Conservation (phyloP, 805 yeast genomes). For the Wickerhamiella parazyma region DNA sequence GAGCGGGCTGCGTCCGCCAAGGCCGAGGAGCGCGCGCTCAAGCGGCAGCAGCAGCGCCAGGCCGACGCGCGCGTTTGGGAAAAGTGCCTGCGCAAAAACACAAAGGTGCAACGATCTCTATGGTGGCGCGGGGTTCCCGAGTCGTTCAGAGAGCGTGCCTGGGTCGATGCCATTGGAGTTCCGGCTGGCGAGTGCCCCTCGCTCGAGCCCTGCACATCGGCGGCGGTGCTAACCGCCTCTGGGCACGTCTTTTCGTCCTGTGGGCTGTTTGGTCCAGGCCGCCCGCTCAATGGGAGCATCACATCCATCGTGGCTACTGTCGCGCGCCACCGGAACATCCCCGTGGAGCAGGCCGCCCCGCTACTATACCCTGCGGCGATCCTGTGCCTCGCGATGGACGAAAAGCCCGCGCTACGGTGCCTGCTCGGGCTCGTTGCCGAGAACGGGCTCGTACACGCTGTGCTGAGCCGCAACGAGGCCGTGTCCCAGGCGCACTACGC, state of each 20-base stretch:
- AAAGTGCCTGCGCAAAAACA: conserved; percentile 23
- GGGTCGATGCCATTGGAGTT: conserved; percentile 28
- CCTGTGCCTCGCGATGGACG: conserved; percentile 28
- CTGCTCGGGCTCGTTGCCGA: conserved; percentile 29
- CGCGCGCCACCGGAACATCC: conserved; percentile 25
- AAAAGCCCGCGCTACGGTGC: conserved; percentile 30
- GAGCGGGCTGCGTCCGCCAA: conserved; percentile 27
- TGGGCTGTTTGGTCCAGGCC: conserved; percentile 26
- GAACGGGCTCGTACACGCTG: conserved; percentile 25
- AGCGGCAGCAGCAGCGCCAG: conserved; percentile 15
- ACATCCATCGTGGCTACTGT: conserved; percentile 24
- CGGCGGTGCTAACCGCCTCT: conserved; percentile 18
- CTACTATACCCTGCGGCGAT: conserved; percentile 28
- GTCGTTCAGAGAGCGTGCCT: conserved; percentile 34
- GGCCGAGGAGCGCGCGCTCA: conserved; percentile 16
- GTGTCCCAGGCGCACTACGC: conserved; percentile 29
- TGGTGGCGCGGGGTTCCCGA: conserved; percentile 50
- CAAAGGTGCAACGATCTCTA: conserved; percentile 29
- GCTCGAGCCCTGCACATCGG: not conserved
- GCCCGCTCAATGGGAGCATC: conserved; percentile 27
- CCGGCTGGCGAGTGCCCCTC: conserved; percentile 4
- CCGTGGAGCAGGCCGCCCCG: conserved; percentile 25
- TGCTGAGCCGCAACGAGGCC: conserved; percentile 24
- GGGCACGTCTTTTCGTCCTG: conserved; percentile 28
- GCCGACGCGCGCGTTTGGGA: conserved; percentile 30